These are phyloP conservation scores for Globisporangium mamillatum DNA, from an alignment of 352 stramenopile species.

Conservation along the genomic window DNA sequence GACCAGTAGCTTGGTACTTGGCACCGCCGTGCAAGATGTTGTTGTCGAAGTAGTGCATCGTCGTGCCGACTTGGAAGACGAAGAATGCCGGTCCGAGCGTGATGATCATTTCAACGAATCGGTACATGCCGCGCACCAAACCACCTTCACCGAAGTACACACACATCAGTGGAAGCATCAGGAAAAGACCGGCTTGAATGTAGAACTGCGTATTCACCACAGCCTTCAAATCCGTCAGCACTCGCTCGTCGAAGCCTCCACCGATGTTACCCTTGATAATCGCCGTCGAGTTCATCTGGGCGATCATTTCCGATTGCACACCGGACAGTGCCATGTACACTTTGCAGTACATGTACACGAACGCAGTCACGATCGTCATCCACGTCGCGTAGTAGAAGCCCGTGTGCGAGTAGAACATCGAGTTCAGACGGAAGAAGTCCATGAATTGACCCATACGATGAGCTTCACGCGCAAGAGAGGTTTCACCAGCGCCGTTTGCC, in stretches of 20 bases:
- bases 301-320: slow-evolving; percentile 66
- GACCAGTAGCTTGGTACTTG: slow-evolving; percentile 77
- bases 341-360: slow-evolving; percentile 84
- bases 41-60: slow-evolving; percentile 84
- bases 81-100: slow-evolving; percentile 72
- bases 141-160: slow-evolving; percentile 79
- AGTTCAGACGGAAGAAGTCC: slow-evolving; percentile 82
- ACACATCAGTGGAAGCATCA: slow-evolving; percentile 70
- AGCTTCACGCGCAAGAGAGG: slow-evolving; percentile 60
- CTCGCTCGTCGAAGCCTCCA: slow-evolving; percentile 56
- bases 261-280: slow-evolving; percentile 55
- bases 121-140: slow-evolving; percentile 53
- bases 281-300: slow-evolving; percentile 57
- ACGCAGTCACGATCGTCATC: slow-evolving; percentile 83
- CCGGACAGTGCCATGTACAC: slow-evolving; percentile 68
- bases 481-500: slow-evolving; percentile 74
- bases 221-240: slow-evolving; percentile 58
- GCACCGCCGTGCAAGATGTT: slow-evolving; percentile 72
- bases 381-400: slow-evolving; percentile 82
- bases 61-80: slow-evolving; percentile 80
- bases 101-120: slow-evolving; percentile 75
- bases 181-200: slow-evolving; percentile 71
- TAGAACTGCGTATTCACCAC: slow-evolving; percentile 82
- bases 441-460: slow-evolving; percentile 81
- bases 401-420: slow-evolving; percentile 84